A percentile compares a stretch with the other conserved stretches of the same genome.
Conservation (phyloP, 2,329 filamentous ascomycete genomes). For the Microdochium bolleyi region DNA sequence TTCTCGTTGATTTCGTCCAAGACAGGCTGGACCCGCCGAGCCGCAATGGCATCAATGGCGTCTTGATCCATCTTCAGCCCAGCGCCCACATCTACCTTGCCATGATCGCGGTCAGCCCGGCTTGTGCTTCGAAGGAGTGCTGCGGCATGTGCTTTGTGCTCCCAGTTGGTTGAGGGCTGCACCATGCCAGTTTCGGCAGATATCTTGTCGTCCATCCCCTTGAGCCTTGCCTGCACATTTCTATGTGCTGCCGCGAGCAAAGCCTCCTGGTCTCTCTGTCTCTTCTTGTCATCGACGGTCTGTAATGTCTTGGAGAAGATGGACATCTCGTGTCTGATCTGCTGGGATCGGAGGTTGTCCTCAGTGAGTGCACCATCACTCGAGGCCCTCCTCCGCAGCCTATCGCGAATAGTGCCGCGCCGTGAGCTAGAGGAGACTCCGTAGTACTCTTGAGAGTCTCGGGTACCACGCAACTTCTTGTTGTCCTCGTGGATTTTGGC, state of each 20-base stretch:
- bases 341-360: slow-evolving; percentile 61
- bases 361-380: slow-evolving; percentile 57
- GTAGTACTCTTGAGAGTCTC: slow-evolving; percentile 71
- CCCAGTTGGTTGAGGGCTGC: slow-evolving; percentile 68
- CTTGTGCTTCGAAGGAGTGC: slow-evolving; percentile 58
- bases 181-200: slow-evolving; percentile 69
- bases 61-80: slow-evolving; percentile 72
- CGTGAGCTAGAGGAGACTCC: slow-evolving; percentile 34
- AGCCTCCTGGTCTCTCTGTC: slow-evolving; percentile 64
- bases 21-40: slow-evolving; percentile 69
- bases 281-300: slow-evolving; percentile 65
- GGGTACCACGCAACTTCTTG: slow-evolving; percentile 34
- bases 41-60: slow-evolving; percentile 74
- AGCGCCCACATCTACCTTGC: slow-evolving; percentile 64
- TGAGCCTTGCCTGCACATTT: slow-evolving; percentile 74
- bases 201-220: slow-evolving; percentile 75
- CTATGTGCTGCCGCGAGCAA: slow-evolving; percentile 74
- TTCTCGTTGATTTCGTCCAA: slow-evolving; percentile 78
- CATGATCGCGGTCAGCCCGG: slow-evolving; percentile 45
- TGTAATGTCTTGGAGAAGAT: slow-evolving; percentile 61
- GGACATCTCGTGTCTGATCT: slow-evolving; percentile 73
- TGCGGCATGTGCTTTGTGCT: slow-evolving; percentile 63
- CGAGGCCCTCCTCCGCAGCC: slow-evolving; percentile 54
- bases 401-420: slow-evolving; percentile 44
- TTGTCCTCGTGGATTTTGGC: slow-evolving; percentile 71